These are phyloP conservation scores for Reticulascus tulasneorum DNA, from an alignment of 2,329 filamentous ascomycete species.

Conservation along the genomic window DNA sequence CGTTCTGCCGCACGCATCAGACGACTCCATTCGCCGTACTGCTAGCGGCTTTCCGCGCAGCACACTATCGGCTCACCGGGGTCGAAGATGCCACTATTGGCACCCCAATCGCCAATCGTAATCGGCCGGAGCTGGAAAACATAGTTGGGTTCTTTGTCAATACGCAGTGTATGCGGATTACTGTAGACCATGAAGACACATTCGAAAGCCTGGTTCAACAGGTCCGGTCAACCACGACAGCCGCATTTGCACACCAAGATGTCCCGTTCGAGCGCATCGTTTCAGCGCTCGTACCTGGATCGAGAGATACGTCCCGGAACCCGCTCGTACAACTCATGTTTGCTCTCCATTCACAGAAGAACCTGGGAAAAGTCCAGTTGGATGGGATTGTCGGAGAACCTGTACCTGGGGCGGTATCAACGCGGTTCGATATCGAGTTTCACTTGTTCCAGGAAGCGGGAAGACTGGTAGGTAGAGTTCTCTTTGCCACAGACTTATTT, in stretches of 20 bases:
- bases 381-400: background rate
- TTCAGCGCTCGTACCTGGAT: background rate
- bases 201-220: constrained; percentile 1
- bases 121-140: constrained; percentile 3
- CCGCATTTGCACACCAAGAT: constrained; percentile 16
- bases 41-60: constrained; percentile 10
- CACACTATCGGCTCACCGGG: constrained; percentile 14
- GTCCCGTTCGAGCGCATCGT: constrained; percentile 4
- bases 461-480: constrained; percentile 5
- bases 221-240: constrained; percentile 2
- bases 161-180: constrained; percentile 15
- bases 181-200: constrained; percentile 1
- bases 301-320: background rate
- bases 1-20: constrained; percentile 9
- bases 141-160: constrained; percentile 21
- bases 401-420: constrained; percentile 2
- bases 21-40: constrained; percentile 8
- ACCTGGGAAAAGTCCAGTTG: background rate
- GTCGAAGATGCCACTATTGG: constrained; percentile 7
- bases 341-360: background rate
- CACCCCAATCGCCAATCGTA: constrained; percentile 8
- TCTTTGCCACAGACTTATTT: constrained; percentile 17
- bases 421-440: constrained; percentile 5
- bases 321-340: constrained; percentile 1
- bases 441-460: constrained; percentile 17